Conservation (phyloP, 179 eudicot species). For the Gypsophila paniculata region DNA sequence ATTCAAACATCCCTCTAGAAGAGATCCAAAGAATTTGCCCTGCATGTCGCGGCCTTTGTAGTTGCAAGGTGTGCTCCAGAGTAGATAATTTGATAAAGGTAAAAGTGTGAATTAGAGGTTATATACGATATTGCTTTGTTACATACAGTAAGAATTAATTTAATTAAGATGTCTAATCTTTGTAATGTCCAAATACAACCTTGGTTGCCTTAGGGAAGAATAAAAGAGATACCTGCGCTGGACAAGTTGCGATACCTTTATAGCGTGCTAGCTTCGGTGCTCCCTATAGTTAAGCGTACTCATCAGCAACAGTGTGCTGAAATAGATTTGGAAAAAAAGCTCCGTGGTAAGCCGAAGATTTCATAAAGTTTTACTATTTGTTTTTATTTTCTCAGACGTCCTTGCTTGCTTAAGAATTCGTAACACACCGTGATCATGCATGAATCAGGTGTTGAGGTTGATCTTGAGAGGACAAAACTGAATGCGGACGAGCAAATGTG, state of each 20-base stretch:
- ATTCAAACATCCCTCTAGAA: conserved; percentile 57
- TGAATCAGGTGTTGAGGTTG: conserved; percentile 64
- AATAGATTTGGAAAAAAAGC: conserved; percentile 78
- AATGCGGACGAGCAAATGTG: conserved; percentile 98
- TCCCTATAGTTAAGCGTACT: conserved; percentile 71
- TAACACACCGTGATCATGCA: conserved; percentile 18
- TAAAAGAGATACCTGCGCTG: conserved; percentile 68
- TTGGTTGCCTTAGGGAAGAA: conserved; percentile 47
- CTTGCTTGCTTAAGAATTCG: conserved; percentile 5
- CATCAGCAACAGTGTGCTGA: conserved; percentile 83
- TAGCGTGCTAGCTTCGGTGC: conserved; percentile 77
- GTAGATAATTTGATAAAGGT: conserved; percentile 90
- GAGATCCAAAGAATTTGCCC: conserved; percentile 81
- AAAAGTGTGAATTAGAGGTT: conserved; percentile 13
- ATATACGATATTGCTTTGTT: too few species aligned
- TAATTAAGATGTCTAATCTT: not conserved
- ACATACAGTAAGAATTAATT: not conserved
- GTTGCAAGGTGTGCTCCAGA: conserved; percentile 77
- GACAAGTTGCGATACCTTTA: conserved; percentile 85
- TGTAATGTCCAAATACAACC: not conserved
- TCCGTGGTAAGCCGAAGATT: conserved; percentile 49
- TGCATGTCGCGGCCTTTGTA: conserved; percentile 93
- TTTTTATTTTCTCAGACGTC: not conserved
- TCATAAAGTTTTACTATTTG: not conserved
- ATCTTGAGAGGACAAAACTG: conserved; percentile 76